These are phyloP conservation scores for Myxozyma kluyveri DNA, from an alignment of 805 yeast genomes.

Conservation along the genomic window DNA sequence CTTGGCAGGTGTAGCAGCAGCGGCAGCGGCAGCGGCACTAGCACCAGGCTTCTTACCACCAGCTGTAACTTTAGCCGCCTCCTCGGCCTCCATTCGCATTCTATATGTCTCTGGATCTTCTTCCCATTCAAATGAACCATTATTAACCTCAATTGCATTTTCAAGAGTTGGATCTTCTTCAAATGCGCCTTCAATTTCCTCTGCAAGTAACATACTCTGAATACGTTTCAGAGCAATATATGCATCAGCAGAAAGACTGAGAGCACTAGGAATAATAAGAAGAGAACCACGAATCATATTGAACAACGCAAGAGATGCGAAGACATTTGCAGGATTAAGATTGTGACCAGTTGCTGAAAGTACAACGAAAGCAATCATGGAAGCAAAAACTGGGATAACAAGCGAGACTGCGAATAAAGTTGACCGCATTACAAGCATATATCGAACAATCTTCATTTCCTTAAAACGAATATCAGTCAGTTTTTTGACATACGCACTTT, in stretches of 20 bases:
- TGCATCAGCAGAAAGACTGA: constrained; percentile 63
- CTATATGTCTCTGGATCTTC: constrained; percentile 40
- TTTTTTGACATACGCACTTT: constrained; percentile 63
- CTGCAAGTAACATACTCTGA: constrained; percentile 49
- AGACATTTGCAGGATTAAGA: constrained; percentile 59
- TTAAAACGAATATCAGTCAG: constrained; percentile 54
- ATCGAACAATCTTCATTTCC: constrained; percentile 62
- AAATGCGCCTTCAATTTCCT: constrained; percentile 41
- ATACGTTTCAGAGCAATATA: constrained; percentile 55
- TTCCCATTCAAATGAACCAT: constrained; percentile 71
- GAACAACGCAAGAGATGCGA: constrained; percentile 69
- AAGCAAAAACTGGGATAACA: constrained; percentile 65
- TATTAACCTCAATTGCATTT: constrained; percentile 48
- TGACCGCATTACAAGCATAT: constrained; percentile 65
- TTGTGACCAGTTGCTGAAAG: constrained; percentile 46
- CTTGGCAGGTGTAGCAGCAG: too few species aligned
- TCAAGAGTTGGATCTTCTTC: constrained; percentile 38
- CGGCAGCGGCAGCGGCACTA: too few species aligned
- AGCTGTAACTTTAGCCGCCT: not conserved
- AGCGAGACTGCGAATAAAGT: constrained; percentile 62
- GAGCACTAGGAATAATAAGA: constrained; percentile 63
- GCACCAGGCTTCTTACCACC: too few species aligned
- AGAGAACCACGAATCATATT: constrained; percentile 59
- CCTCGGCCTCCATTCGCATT: constrained; percentile 23
- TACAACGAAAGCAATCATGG: constrained; percentile 57